These are phyloP conservation scores for Tricholoma flavovirens DNA, from an alignment of 768 basidiomycete genomes.

Conservation along the genomic window DNA sequence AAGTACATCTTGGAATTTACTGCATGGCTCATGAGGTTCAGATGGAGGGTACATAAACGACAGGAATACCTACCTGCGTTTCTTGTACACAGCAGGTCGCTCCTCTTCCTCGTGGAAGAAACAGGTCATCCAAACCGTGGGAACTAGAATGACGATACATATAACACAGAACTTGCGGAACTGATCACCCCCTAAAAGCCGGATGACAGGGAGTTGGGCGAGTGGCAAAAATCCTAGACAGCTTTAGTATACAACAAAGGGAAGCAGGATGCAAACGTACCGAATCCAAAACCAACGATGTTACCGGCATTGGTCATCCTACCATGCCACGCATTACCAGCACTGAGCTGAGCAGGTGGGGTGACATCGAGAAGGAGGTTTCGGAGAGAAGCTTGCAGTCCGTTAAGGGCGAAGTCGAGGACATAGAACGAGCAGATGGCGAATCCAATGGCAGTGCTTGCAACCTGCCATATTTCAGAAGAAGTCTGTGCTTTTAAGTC, in stretches of 20 bases:
- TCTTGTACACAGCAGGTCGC: slow-evolving; percentile 38
- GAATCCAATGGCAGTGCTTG: slow-evolving; percentile 71
- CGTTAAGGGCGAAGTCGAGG: slow-evolving; percentile 97
- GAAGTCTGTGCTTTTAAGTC: neutral
- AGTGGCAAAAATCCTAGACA: slow-evolving; percentile 81
- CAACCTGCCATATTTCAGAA: slow-evolving; percentile 37
- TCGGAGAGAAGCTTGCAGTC: slow-evolving; percentile 84
- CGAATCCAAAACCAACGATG: slow-evolving; percentile 90
- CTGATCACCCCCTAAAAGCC: slow-evolving; percentile 82
- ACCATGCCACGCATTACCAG: slow-evolving; percentile 98
- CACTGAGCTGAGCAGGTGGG: slow-evolving; percentile 82
- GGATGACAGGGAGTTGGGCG: slow-evolving; percentile 67
- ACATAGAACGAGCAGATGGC: slow-evolving; percentile 90
- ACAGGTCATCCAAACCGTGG: slow-evolving; percentile 87
- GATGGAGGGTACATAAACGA: neutral
- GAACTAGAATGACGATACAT: slow-evolving; percentile 69
- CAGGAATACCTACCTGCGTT: slow-evolving; percentile 28
- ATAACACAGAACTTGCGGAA: slow-evolving; percentile 95
- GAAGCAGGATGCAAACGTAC: slow-evolving; percentile 32
- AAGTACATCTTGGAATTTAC: slow-evolving; percentile 66
- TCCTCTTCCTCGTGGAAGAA: slow-evolving; percentile 78
- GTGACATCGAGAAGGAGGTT: slow-evolving; percentile 92
- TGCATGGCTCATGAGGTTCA: slow-evolving; percentile 21
- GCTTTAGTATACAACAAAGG: neutral
- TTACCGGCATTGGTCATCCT: slow-evolving; percentile 97